Evolutionary conservation across 2,329 filamentous ascomycete species (phyloP).

Genomic region (Purpureocillium lavendulum): DNA sequence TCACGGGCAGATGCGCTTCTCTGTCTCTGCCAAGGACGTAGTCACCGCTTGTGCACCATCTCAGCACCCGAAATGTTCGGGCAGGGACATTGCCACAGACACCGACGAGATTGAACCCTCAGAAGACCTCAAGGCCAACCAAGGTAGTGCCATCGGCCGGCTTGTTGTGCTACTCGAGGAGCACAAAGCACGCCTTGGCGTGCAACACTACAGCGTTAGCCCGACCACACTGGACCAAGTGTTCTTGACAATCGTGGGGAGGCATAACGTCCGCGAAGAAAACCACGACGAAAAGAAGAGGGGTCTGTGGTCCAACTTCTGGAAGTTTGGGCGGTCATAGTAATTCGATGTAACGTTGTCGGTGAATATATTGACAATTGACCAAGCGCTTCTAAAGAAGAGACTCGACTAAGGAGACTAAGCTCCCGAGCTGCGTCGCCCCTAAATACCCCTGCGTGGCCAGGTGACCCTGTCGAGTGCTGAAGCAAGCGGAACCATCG

Average conservation of each 20-base stretch:
- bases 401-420: too few relatives aligned
- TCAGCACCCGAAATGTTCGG: not conserved
- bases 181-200: constrained; percentile 56
- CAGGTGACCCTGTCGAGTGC: too few relatives aligned
- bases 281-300: constrained; percentile 32
- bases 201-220: constrained; percentile 81
- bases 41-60: constrained; percentile 7
- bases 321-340: constrained; percentile 1
- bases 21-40: constrained; percentile 48
- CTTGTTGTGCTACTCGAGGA: constrained; percentile 69
- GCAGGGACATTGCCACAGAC: not conserved
- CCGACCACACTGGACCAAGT: constrained; percentile 87
- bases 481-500: too few relatives aligned
- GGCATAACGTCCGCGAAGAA: constrained; percentile 73
- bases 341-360: too few relatives aligned
- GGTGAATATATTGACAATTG: too few relatives aligned
- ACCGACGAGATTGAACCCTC: not conserved
- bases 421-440: too few relatives aligned
- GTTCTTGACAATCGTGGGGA: constrained; percentile 75
- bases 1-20: constrained; percentile 84
- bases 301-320: constrained; percentile 5
- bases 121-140: not conserved
- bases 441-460: too few relatives aligned
- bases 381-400: too few relatives aligned
- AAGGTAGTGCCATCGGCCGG: constrained; percentile 50